These are phyloP conservation scores for Verticillium longisporum DNA, from an alignment of 2,329 filamentous ascomycete genomes.

Conservation along the genomic window DNA sequence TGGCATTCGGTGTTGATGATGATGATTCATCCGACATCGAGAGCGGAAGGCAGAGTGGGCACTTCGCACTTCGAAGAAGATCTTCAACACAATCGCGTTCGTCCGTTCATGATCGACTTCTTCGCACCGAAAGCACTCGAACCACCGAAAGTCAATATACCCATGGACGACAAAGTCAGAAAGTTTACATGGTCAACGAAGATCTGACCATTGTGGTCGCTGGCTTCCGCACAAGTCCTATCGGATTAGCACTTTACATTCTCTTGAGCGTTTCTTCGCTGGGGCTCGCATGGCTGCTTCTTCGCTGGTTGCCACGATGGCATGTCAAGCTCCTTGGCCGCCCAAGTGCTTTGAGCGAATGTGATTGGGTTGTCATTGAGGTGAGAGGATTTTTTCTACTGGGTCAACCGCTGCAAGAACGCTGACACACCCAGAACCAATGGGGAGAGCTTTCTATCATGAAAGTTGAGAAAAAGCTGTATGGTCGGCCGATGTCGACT, in stretches of 20 bases:
- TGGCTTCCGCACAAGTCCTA: constrained; percentile 72
- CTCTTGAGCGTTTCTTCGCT: constrained; percentile 63
- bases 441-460: constrained; percentile 90
- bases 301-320: constrained; percentile 88
- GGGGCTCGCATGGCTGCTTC: constrained; percentile 75
- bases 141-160: constrained; percentile 60
- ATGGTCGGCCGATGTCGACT: constrained; percentile 49
- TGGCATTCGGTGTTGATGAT: constrained; percentile 30
- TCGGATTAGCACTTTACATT: constrained; percentile 65
- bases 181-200: constrained; percentile 87
- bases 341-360: constrained; percentile 61
- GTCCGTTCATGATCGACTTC: constrained; percentile 57
- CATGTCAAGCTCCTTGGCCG: constrained; percentile 69
- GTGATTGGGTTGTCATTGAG: constrained; percentile 89
- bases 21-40: constrained; percentile 29
- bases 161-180: constrained; percentile 69
- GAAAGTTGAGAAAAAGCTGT: constrained; percentile 48
- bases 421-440: constrained; percentile 59
- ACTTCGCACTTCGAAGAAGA: constrained; percentile 49
- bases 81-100: constrained; percentile 53
- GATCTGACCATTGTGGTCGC: constrained; percentile 91
- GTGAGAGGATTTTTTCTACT: constrained; percentile 29
- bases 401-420: not conserved
- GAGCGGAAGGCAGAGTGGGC: constrained; percentile 32
- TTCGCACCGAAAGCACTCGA: constrained; percentile 62